Base-by-base conservation (phyloP, 768 basidiomycete genomes). In the Tricholoma furcatifolium region DNA sequence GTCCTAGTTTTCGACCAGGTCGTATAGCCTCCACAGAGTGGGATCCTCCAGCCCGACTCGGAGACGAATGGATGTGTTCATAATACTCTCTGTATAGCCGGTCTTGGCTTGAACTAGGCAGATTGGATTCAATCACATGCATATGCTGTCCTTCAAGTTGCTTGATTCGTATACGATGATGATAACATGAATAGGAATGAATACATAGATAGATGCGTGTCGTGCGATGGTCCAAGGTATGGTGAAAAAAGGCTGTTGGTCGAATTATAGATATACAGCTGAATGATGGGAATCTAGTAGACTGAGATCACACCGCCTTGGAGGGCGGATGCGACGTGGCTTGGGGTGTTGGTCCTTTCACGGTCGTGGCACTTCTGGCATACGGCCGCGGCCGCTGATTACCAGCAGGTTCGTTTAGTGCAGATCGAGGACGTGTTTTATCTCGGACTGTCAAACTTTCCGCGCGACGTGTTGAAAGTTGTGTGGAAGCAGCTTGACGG, bases 241-340 rank as follows among this genome's bases (percentile, higher is more conserved):
- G 44, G 11, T 45, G 36, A 10, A 18, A 41, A 11, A 27, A 9
- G 24, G 34, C 2, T 31, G 38, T 34, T 55, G 21, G 18, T 24
- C n/a, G 17, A 24, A 34, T n/a, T 34, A 47, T 53, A 54, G 40
- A 51, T 51, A 51, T 44, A 51, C 45, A 51, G 15, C 35, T 51
- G 42, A 21, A 43, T 38, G 27, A n/a, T 18, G 34, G 39, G 15
- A 50, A 50, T 43, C 43, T 47, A 53, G 47, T 47, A 53, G 47
- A 43, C 38, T 21, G 34, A 18, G 10, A 21, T 53, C 45, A 49
- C 42, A 23, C 34, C n/a, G 50, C 45, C 34, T 39, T 43, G 9
- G 43, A 53, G 9, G 51, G 36, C 10, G 43, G 47, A 39, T 14
- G 48, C 34, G 54, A 31, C 30, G 35, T 17, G 5, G 21, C 7